Evolutionary conservation across 805 yeast species (phyloP).

Genomic region (Cyberlindnera mississippiensis): DNA sequence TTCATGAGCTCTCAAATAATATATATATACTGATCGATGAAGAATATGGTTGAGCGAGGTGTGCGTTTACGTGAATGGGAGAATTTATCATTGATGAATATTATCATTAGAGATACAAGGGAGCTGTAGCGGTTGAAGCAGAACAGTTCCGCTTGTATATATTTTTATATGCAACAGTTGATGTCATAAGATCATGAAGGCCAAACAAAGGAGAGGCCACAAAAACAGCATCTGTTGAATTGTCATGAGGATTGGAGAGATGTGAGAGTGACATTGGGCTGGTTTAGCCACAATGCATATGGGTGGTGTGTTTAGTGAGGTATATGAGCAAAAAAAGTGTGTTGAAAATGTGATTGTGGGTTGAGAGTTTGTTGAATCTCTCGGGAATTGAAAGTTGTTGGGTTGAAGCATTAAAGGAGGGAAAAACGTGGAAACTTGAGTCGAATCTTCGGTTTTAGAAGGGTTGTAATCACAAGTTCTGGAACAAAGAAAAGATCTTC

Average conservation of each 20-base stretch:
- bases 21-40: no score
- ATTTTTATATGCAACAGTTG: slow-evolving; percentile 16
- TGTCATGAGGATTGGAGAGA: slow-evolving; percentile 3
- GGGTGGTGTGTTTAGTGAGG: not conserved
- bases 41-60: slow-evolving; percentile 37
- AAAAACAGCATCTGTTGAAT: slow-evolving; percentile 2
- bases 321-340: not conserved
- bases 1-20: no score
- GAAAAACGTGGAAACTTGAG: no score
- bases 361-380: slow-evolving; percentile 10
- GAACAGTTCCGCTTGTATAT: not conserved
- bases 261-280: no score
- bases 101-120: slow-evolving; percentile 5
- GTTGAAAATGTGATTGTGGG: slow-evolving; percentile 3
- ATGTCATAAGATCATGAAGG: slow-evolving; percentile 8
- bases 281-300: not conserved
- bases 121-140: slow-evolving; percentile 13
- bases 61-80: slow-evolving; percentile 15
- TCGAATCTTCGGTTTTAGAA: not conserved
- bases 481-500: slow-evolving; percentile 53
- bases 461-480: slow-evolving; percentile 21
- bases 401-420: slow-evolving; percentile 3
- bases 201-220: not conserved
- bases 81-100: not conserved
- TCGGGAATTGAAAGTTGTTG: slow-evolving; percentile 6